These are phyloP conservation scores for Wickerhamiella alocasiicola DNA, from an alignment of 805 yeast genomes.

Conservation along the genomic window DNA sequence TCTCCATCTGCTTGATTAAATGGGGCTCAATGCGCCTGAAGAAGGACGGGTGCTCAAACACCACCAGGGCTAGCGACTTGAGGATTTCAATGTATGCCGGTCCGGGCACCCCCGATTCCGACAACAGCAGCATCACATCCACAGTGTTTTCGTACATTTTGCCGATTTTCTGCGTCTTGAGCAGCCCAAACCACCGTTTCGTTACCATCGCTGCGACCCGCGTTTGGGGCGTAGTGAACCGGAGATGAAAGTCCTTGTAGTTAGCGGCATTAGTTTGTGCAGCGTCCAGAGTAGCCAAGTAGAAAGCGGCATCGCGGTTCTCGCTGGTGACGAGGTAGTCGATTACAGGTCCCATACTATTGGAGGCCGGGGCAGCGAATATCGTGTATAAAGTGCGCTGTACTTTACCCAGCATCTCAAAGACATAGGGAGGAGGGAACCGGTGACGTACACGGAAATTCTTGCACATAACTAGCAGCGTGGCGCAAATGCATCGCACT, in stretches of 20 bases:
- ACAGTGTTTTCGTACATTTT: slow-evolving; percentile 8
- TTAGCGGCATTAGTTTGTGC: background rate
- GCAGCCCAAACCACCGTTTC: slow-evolving; percentile 7
- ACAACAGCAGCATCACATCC: slow-evolving; percentile 10
- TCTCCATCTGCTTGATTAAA: slow-evolving; percentile 4
- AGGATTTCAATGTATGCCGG: slow-evolving; percentile 12
- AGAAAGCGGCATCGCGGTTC: slow-evolving; percentile 1
- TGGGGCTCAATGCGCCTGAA: slow-evolving; percentile 6
- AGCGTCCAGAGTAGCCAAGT: slow-evolving; percentile 6
- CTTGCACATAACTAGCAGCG: background rate
- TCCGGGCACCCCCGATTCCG: slow-evolving; percentile 8
- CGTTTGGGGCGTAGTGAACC: slow-evolving; percentile 2
- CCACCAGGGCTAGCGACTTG: slow-evolving; percentile 7
- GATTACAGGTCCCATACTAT: slow-evolving; percentile 4
- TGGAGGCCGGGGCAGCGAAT: background rate
- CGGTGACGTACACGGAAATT: background rate
- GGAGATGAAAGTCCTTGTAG: slow-evolving; percentile 7
- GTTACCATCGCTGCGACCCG: background rate
- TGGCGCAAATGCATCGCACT: slow-evolving; percentile 7
- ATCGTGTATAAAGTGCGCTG: slow-evolving; percentile 7
- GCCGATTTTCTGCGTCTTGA: slow-evolving; percentile 9
- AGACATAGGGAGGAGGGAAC: slow-evolving; percentile 7
- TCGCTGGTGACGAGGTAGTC: slow-evolving; percentile 3
- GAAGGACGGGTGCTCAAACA: slow-evolving; percentile 8
- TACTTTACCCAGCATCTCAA: slow-evolving; percentile 8